Percentiles rank a stretch among this genome's conserved stretches.
These are phyloP conservation scores for Senna tora DNA, from an alignment of 306 rosid genomes.

Conservation along the genomic window DNA sequence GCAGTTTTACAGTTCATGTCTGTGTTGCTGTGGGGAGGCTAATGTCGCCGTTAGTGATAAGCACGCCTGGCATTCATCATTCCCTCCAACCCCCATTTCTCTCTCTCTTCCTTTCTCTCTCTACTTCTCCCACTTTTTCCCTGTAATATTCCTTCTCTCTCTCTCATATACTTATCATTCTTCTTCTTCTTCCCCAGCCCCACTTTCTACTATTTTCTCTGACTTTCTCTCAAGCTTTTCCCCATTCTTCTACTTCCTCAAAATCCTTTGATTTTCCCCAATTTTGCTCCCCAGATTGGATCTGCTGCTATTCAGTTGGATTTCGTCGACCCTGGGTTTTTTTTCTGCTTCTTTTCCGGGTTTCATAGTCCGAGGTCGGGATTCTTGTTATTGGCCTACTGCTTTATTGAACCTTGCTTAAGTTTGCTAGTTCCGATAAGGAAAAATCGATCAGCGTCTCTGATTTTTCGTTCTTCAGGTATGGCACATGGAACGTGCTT, in stretches of 20 bases:
- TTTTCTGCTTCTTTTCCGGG: conserved; percentile 35
- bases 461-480: conserved; percentile 12
- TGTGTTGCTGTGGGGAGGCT: conserved; percentile 51
- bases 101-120: conserved; percentile 43
- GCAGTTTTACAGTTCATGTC: conserved; percentile 65
- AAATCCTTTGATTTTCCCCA: conserved; percentile 31
- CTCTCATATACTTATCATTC: conserved; percentile 48
- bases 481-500: conserved; percentile 10
- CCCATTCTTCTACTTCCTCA: conserved; percentile 24
- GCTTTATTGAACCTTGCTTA: conserved; percentile 12
- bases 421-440: background rate
- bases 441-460: conserved; percentile 11
- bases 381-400: conserved; percentile 1
- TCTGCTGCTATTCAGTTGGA: conserved; percentile 49
- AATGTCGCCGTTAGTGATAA: conserved; percentile 88
- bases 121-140: conserved; percentile 40
- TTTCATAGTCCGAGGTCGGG: conserved; percentile 39
- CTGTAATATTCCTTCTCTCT: conserved; percentile 47
- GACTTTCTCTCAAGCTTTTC: conserved; percentile 36
- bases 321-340: conserved; percentile 26
- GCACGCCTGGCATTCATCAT: conserved; percentile 99
- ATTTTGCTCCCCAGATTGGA: conserved; percentile 52
- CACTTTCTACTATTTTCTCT: conserved; percentile 48
- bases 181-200: conserved; percentile 38
- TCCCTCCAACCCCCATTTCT: conserved; percentile 64